Evolutionary conservation across 2,329 filamentous ascomycete genomes (phyloP).

Genomic region (Hypoxylon sp.): DNA sequence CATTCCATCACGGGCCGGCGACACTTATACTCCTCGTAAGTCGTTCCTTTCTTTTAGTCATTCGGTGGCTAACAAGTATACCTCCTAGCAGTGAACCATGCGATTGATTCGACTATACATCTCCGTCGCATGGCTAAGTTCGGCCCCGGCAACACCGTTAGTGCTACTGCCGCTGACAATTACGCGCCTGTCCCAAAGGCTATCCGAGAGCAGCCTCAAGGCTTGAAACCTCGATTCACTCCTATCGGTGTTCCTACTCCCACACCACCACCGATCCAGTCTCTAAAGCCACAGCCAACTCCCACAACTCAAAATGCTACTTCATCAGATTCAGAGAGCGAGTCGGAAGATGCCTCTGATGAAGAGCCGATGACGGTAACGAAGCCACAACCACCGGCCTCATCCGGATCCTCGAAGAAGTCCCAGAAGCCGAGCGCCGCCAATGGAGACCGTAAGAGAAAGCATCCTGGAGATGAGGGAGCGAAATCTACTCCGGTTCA

Average conservation of each 20-base stretch:
- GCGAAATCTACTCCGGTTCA: slow-evolving; percentile 34
- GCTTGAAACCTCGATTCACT: slow-evolving; percentile 75
- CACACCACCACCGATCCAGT: slow-evolving; percentile 23
- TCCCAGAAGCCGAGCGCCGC: slow-evolving; percentile 48
- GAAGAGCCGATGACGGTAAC: slow-evolving; percentile 59
- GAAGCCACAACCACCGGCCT: slow-evolving; percentile 31
- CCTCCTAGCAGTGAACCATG: slow-evolving; percentile 56
- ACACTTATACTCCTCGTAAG: slow-evolving; percentile 69
- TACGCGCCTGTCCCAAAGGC: slow-evolving; percentile 64
- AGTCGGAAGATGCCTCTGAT: slow-evolving; percentile 63
- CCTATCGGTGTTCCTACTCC: slow-evolving; percentile 71
- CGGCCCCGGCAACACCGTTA: slow-evolving; percentile 58
- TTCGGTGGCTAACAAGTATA: slow-evolving; percentile 53
- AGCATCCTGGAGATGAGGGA: slow-evolving; percentile 54
- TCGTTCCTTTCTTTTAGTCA: slow-evolving; percentile 37
- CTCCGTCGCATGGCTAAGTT: slow-evolving; percentile 75
- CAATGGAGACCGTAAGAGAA: slow-evolving; percentile 57
- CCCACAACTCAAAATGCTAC: slow-evolving; percentile 55
- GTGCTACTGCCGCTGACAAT: slow-evolving; percentile 58
- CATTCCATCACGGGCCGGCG: slow-evolving; percentile 70
- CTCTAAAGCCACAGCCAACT: slow-evolving; percentile 17
- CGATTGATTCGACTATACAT: slow-evolving; percentile 73
- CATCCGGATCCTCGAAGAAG: slow-evolving; percentile 40
- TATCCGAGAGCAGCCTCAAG: slow-evolving; percentile 75
- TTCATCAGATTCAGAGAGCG: slow-evolving; percentile 44